Evolutionary conservation across 1,284 basidiomycete genomes (phyloP).

Genomic region (Sanguinoderma infundibulare): DNA sequence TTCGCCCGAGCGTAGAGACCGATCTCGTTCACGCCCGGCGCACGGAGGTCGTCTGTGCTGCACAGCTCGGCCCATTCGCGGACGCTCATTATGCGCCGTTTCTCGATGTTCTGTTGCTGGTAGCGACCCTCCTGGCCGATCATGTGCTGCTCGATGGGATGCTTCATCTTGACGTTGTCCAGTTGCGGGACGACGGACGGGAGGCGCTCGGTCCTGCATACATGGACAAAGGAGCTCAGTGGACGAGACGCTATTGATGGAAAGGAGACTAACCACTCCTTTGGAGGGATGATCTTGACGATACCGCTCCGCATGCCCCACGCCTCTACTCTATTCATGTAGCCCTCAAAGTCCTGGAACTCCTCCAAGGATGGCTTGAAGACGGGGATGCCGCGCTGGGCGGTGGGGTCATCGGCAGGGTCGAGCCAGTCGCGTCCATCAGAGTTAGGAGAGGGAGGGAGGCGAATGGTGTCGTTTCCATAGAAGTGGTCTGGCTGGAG

Average conservation of each 20-base stretch:
- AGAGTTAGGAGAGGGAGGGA: slow-evolving; percentile 61
- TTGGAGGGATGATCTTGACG: slow-evolving; percentile 92
- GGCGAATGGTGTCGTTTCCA: slow-evolving; percentile 53
- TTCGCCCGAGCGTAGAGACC: slow-evolving; percentile 55
- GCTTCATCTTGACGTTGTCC: slow-evolving; percentile 75
- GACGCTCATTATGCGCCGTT: slow-evolving; percentile 80
- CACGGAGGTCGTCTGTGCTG: slow-evolving; percentile 65
- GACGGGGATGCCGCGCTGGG: slow-evolving; percentile 88
- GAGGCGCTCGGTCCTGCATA: slow-evolving; percentile 69
- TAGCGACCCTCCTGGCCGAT: slow-evolving; percentile 85
- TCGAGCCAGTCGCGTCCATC: slow-evolving; percentile 67
- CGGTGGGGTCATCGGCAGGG: slow-evolving; percentile 85
- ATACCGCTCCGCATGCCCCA: slow-evolving; percentile 92
- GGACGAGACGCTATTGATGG: not conserved
- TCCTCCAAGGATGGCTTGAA: slow-evolving; percentile 92
- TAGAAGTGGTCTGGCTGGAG: slow-evolving; percentile 86
- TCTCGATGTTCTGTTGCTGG: slow-evolving; percentile 91
- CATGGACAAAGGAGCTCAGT: slow-evolving; percentile 8
- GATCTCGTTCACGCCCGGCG: slow-evolving; percentile 72
- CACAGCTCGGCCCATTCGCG: slow-evolving; percentile 91
- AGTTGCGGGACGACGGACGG: slow-evolving; percentile 74
- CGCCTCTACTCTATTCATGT: slow-evolving; percentile 82
- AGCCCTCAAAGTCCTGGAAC: slow-evolving; percentile 87
- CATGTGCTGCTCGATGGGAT: slow-evolving; percentile 93
- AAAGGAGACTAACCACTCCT: slow-evolving; percentile 77